phyloP scores from a whole-genome alignment of 106 monocot species.

The Narthecium ossifragum region DNA sequence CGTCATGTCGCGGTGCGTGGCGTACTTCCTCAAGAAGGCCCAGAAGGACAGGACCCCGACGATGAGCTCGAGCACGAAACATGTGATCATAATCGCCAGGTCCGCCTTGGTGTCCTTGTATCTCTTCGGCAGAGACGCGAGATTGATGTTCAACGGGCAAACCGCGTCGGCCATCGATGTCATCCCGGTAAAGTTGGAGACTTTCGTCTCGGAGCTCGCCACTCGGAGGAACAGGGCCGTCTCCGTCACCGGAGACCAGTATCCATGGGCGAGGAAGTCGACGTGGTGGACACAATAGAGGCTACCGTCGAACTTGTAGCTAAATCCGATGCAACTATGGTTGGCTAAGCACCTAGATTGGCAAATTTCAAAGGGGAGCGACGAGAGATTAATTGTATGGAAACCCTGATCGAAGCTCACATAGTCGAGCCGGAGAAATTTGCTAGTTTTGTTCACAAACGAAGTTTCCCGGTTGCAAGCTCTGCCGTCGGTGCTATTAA shows the following conservation, averaged over 20 bases:
- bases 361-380: slow-evolving; percentile 29
- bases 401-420: slow-evolving; percentile 18
- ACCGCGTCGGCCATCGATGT: slow-evolving; percentile 36
- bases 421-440: slow-evolving; percentile 52
- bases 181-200: slow-evolving; percentile 46
- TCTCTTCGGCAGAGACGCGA: slow-evolving; percentile 31
- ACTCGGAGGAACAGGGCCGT: slow-evolving; percentile 35
- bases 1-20: slow-evolving; percentile 79
- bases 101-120: slow-evolving; percentile 25
- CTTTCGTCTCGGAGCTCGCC: slow-evolving; percentile 20
- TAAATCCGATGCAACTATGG: slow-evolving; percentile 44
- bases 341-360: slow-evolving; percentile 21
- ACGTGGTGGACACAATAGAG: slow-evolving; percentile 20
- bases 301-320: slow-evolving; percentile 32
- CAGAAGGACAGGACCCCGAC: slow-evolving; percentile 54
- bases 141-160: slow-evolving; percentile 38
- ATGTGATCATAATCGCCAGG: slow-evolving; percentile 29
- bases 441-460: slow-evolving; percentile 4
- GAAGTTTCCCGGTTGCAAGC: slow-evolving; percentile 19
- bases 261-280: slow-evolving; percentile 21
- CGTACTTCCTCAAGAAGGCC: slow-evolving; percentile 63
- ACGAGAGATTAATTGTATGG: not conserved
- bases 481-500: not conserved
- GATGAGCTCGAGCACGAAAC: slow-evolving; percentile 55
- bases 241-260: slow-evolving; percentile 53